Evolutionary conservation across 2,329 filamentous ascomycete genomes (phyloP), one percentile per base, ranked within the genome.

Genomic region (Zymoseptoria crescenta): DNA sequence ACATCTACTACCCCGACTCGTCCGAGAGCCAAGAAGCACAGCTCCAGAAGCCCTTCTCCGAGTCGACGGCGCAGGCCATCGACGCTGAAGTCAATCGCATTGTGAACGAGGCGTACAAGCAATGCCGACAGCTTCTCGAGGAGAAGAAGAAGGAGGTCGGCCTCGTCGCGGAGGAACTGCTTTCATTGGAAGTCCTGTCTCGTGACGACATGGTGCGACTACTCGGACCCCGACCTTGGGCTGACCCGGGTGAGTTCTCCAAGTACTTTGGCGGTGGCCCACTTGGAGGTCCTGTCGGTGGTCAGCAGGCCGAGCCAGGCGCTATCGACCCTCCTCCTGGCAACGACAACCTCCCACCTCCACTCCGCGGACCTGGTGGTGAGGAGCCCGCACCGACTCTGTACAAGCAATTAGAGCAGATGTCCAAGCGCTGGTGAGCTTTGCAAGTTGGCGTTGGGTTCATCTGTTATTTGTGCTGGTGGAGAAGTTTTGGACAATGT

Each of bases 21-120:
- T 59, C 58, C 30, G 69, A 71, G 57, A 67, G 59, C n/a, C 62
- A 65, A 56, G 69, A 71, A 49, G 64, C 88, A 89, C 86, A 89
- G 70, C 77, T 96, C 60, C 87, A 92, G 73, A 99, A 99, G 80
- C 94, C 94, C 0, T 99, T 97, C 77, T 93, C 91, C 21, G 94
- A 99, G 78, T 82, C 91, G 56, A 99, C 94, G 2, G 94, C 92
- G 19, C 89, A 91, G 73, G 87, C 87, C 66, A 99, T 99, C 73
- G 94, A 99, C 72, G 77, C 81, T 49, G 94, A 99, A 77, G 93
- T 99, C 62, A 87, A 90, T 66, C 84, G 90, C 56, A 96, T 99
- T 67, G 86, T 99, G 56, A 90, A 95, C 64, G 85, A 94, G 72
- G 94, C 94, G 1, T 96, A 99, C 80, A 84, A 88, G 74, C 87